Evolutionary conservation across 202 grass and related monocot genomes (phyloP), one percentile per base, ranked within the genome.

Genomic region (Schoenoplectus triqueter): DNA sequence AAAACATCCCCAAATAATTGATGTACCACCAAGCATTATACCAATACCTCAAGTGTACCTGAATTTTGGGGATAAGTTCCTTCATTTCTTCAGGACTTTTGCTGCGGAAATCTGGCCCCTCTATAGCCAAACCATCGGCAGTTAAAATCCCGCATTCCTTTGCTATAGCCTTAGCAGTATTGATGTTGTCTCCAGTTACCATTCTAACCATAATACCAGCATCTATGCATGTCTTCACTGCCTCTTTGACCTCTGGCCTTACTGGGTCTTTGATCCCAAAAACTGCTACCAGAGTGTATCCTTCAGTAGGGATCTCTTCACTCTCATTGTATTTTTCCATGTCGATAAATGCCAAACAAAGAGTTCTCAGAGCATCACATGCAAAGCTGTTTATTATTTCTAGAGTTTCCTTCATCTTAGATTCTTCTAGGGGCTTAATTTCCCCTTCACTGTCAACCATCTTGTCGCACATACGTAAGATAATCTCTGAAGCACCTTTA

Each of bases 151-250:
- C 95, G 83, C 92, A 94, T 73, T 97, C 95, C 86, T 88, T 91
- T 59, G 95, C 95, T 80, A 97, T 97, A 77, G 95, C 95, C 87
- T 91, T 97, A 62, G 95, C 92, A 78, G 95, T 97, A 81, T 94
- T 93, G n/a, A 97, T 94, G 81, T 97, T 97, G 78, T 97, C 95
- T 64, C 95, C 90, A 68, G 95, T 97, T 54, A 97, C 89, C 95
- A 97, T 97, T 93, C 92, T 94, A 73, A 97, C 95, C 39, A 44
- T 87, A 20, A 97, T 91, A 54, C 95, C 95, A 82, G 92, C 92
- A 90, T 89, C 69, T 5, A 84, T 86, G 59, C 95, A 97, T 47
- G 82, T 84, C 86, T 88, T 71, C 13, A 94, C 95, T 46, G 95
- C 90, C 75, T 97, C 92, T 79, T 92, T 91, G 2, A 97, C 95